Evolutionary conservation across 2,329 filamentous ascomycete species (phyloP).

Genomic region (Botrytis medusae): DNA sequence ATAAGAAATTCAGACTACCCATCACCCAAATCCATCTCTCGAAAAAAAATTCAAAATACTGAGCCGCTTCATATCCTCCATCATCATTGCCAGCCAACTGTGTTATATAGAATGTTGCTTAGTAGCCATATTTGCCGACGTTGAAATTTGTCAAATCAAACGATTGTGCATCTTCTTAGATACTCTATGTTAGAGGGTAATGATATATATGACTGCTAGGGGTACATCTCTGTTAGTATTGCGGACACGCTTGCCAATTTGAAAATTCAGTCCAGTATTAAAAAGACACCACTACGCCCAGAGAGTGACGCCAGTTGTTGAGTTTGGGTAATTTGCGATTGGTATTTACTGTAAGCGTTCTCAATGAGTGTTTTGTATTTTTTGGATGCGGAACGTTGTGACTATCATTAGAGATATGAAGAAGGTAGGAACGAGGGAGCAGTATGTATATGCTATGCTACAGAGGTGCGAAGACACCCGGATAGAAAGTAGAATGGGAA

Average conservation of each 20-base stretch:
- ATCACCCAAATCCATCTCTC: neutral
- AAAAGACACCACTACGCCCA: accelerated
- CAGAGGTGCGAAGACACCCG: no score
- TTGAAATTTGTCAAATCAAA: no score
- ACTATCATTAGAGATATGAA: neutral
- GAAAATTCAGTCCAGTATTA: no score
- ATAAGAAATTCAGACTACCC: neutral
- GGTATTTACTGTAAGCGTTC: neutral
- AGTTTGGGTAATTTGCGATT: neutral
- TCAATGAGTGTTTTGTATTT: neutral
- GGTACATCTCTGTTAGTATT: no score
- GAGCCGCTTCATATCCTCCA: neutral
- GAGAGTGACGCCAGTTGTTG: neutral
- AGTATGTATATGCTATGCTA: neutral
- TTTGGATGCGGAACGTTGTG: neutral
- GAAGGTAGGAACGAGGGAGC: neutral
- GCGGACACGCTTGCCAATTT: no score
- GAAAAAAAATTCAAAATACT: neutral
- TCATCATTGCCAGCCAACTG: neutral
- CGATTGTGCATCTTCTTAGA: no score
- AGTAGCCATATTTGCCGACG: no score
- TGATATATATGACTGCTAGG: no score
- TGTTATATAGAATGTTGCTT: no score
- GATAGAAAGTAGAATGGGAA: neutral
- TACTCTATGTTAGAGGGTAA: no score